phyloP scores from a whole-genome alignment of 1,284 basidiomycete species.

The Neolentinus lepideus region DNA sequence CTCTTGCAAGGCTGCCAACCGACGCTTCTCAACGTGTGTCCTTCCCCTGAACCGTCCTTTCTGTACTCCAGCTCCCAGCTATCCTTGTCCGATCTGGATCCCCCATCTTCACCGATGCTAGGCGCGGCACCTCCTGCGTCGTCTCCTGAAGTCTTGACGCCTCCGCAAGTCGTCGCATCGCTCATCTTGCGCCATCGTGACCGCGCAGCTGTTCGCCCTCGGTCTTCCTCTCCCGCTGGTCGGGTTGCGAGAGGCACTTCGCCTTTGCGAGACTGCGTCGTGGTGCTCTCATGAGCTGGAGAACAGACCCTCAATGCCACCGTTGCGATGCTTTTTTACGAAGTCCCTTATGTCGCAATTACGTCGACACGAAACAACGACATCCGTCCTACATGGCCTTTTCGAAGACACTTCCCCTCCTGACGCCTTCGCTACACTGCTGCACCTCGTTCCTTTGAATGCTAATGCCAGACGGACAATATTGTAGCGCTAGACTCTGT shows the following conservation, averaged over 20 bases:
- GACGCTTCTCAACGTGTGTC: conserved; percentile 9
- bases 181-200: conserved; percentile 25
- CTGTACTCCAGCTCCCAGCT: conserved; percentile 6
- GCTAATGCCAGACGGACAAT: too few species aligned
- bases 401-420: too few species aligned
- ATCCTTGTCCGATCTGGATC: conserved; percentile 3
- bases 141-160: conserved; percentile 15
- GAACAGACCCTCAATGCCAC: too few species aligned
- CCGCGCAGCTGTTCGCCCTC: conserved; percentile 11
- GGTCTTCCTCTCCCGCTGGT: not conserved
- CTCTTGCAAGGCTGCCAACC: conserved; percentile 24
- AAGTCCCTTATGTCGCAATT: too few species aligned
- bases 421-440: too few species aligned
- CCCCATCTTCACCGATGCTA: conserved; percentile 10
- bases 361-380: too few species aligned
- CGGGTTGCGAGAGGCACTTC: not conserved
- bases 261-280: not conserved
- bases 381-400: too few species aligned
- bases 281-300: too few species aligned
- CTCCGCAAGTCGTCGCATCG: conserved; percentile 26
- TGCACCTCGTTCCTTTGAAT: too few species aligned
- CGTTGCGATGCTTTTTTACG: too few species aligned
- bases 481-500: too few species aligned
- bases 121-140: conserved; percentile 9
- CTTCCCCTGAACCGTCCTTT: not conserved